Evolutionary conservation across 805 yeast species (phyloP).

Genomic region (Lipomyces sp.): DNA sequence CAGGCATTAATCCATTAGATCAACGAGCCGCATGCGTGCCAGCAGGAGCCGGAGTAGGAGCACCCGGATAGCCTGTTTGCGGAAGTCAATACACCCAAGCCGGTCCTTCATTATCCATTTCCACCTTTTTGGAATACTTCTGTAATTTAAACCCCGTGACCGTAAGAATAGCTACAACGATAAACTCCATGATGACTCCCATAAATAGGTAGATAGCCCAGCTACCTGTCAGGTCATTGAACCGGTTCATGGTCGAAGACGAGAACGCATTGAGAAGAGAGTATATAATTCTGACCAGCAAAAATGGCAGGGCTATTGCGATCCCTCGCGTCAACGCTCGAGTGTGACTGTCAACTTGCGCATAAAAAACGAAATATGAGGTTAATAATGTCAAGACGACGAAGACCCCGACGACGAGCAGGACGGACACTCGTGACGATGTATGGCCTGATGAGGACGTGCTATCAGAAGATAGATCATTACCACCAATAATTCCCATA

Average conservation of each 20-base stretch:
- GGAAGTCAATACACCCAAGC: too few species aligned
- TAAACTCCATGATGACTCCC: conserved; percentile 16
- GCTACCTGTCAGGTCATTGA: conserved; percentile 7
- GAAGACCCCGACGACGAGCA: background rate
- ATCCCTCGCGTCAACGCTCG: background rate
- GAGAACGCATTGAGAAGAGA: conserved; percentile 12
- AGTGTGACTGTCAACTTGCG: background rate
- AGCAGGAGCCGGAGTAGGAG: too few species aligned
- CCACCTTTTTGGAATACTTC: background rate
- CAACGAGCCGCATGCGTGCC: too few species aligned
- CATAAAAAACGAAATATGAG: background rate
- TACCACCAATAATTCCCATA: conserved; percentile 9
- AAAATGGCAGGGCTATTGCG: conserved; percentile 7
- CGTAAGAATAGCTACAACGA: background rate
- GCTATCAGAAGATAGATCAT: background rate
- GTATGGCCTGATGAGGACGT: background rate
- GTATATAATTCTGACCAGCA: conserved; percentile 16
- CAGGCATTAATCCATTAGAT: too few species aligned
- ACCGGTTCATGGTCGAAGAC: background rate
- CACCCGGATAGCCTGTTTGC: too few species aligned
- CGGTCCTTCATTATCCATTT: too few species aligned
- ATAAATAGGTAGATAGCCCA: conserved; percentile 21
- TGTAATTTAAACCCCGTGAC: conserved; percentile 5
- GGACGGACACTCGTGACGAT: background rate
- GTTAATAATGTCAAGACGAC: background rate